Conservation (phyloP, 1,284 basidiomycete species). For the Leccinum subrobustum region DNA sequence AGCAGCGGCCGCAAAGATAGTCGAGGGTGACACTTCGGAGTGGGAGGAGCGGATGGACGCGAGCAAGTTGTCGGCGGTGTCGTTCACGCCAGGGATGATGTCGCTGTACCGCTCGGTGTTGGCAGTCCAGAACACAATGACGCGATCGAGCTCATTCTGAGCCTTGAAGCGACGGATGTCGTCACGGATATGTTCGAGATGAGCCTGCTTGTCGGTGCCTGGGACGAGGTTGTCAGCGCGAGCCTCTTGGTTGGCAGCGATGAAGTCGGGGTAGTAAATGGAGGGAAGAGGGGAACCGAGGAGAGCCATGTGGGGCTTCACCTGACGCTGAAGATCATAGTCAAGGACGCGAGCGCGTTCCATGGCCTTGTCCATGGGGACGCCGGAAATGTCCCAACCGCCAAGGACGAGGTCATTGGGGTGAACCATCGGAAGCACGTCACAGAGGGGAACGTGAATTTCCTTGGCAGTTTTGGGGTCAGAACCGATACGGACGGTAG, state of each 20-base stretch:
- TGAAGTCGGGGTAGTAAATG: constrained; percentile 95
- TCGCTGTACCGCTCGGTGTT: constrained; percentile 99
- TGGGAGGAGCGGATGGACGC: constrained; percentile 83
- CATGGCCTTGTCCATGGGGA: constrained; percentile 91
- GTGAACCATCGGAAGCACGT: constrained; percentile 97
- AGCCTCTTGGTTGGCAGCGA: constrained; percentile 96
- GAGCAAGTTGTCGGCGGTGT: constrained; percentile 90
- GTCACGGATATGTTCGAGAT: constrained; percentile 89
- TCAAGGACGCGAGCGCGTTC: constrained; percentile 91
- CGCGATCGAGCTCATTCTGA: constrained; percentile 80
- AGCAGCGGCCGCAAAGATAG: constrained; percentile 92
- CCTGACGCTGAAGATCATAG: constrained; percentile 96
- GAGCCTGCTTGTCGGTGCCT: constrained; percentile 84
- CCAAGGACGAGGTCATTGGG: constrained; percentile 97
- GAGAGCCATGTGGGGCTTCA: constrained; percentile 81
- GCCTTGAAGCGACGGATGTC: constrained; percentile 95
- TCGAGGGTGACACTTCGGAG: constrained; percentile 92
- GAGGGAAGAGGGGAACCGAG: constrained; percentile 88
- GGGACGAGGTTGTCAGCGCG: constrained; percentile 93
- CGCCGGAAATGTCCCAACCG: constrained; percentile 95
- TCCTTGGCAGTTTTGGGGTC: constrained; percentile 88
- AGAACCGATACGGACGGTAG: constrained; percentile 88
- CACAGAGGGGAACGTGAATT: constrained; percentile 89
- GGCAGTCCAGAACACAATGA: constrained; percentile 96
- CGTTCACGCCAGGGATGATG: constrained; percentile 93